Base-by-base conservation (phyloP, 1,284 basidiomycete species). In the Heterobasidion annosum region DNA sequence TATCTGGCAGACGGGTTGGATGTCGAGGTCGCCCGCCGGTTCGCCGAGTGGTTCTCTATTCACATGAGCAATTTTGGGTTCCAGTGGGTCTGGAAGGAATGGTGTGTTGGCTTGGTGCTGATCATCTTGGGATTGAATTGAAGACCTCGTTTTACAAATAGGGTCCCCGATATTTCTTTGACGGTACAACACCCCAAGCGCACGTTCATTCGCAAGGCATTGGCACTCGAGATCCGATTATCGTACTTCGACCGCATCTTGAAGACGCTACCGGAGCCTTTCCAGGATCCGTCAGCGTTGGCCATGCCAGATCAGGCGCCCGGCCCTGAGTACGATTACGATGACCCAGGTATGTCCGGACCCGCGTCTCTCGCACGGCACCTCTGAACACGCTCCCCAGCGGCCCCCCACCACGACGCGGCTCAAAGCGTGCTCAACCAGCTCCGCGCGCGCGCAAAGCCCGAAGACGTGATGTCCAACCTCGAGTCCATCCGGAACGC, bases 81-180 rank as follows among this genome's bases (percentile, higher is more conserved):
- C 73, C 85, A 88, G 63, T 99, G 97, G 97, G 93, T 95, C n/a
- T 99, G 97, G 97, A 94, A 93, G 64, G 97, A 99, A 78, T 99
- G 97, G 96, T 94, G 58, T 47, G 83, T 70, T 6, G 35, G 45
- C 16, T 10, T 18, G 45, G 18, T 54, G 50, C 19, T 10, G 45
- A 33, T 53, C 46, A 52, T 35, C 19, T 25, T 7, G 25, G 33
- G 7, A 16, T 4, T 3, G 33, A 18, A 55, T 50, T n/a, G 25
- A 37, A 25, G 7, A 5, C 8, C 4, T 15, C 13, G 13, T 34
- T 37, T 19, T n/a, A 18, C 10, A 8, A 49, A 43, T 59, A 96
- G 93, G 93, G 73, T 94, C n/a, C 84, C 88, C 1, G 95, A 98
- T 68, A 73, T 97, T 12, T 67, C 75, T 2, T 70, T 96, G 12